A percentile compares a stretch with the other conserved stretches of the same genome.
Conservation (phyloP, 768 basidiomycete genomes). For the Holtermanniella nyarrowii region DNA sequence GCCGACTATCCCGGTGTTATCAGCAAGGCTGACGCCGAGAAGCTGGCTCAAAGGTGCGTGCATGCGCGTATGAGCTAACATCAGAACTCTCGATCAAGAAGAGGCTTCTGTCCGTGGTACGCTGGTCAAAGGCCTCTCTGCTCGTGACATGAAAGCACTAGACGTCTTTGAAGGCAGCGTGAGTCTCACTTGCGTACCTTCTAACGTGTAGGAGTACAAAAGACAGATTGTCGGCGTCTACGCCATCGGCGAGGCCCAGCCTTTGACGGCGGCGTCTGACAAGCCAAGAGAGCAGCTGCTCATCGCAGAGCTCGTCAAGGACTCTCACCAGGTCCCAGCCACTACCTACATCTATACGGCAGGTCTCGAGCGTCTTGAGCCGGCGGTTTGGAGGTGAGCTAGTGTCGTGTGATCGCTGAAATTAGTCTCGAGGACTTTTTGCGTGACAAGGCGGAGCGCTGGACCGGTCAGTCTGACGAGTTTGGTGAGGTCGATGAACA, state of each 20-base stretch:
- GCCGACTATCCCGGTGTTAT: conserved; percentile 80
- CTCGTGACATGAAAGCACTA: conserved; percentile 54
- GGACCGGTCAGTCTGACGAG: conserved; percentile 49
- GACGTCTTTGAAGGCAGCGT: conserved; percentile 75
- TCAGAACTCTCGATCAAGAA: no score
- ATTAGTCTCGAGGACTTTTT: conserved; percentile 64
- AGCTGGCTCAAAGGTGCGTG: conserved; percentile 43
- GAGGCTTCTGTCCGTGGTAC: conserved; percentile 69
- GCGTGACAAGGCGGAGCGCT: conserved; percentile 62
- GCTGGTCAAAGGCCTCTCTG: conserved; percentile 61
- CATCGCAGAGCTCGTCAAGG: not conserved
- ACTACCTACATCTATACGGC: conserved; percentile 55
- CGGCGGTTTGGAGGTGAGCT: conserved; percentile 54
- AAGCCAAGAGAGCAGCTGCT: no score
- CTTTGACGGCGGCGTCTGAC: no score
- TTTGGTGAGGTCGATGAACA: conserved; percentile 52
- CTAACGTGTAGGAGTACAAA: conserved; percentile 56
- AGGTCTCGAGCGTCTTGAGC: conserved; percentile 44
- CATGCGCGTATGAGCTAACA: not conserved
- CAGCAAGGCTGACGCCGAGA: conserved; percentile 48
- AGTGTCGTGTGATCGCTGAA: not conserved
- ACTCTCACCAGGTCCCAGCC: not conserved
- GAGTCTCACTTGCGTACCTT: conserved; percentile 1
- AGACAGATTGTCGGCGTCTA: conserved; percentile 51
- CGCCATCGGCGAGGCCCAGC: no score